These are phyloP conservation scores for Aspergillus sp. DNA, from an alignment of 2,329 filamentous ascomycete species.

Conservation along the genomic window DNA sequence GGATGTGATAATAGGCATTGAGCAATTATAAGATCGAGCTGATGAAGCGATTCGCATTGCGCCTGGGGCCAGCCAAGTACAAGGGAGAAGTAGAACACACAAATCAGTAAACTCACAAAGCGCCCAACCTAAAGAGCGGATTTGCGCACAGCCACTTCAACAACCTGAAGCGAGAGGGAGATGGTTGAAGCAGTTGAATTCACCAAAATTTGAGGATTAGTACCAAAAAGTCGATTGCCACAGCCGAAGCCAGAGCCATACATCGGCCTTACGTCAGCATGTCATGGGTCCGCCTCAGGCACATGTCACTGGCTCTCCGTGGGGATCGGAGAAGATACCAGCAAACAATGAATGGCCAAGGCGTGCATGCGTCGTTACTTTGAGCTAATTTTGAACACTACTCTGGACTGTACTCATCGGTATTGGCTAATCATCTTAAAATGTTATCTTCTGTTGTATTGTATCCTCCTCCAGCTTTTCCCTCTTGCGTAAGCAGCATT, in stretches of 20 bases:
- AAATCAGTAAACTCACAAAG: not conserved
- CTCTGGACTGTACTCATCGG: not conserved
- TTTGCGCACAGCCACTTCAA: not conserved
- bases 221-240: not conserved
- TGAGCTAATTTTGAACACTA: not conserved
- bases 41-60: not conserved
- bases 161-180: not conserved
- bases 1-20: not conserved
- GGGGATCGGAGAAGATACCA: not conserved
- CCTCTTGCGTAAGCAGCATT: conserved; percentile 4
- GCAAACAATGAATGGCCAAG: not conserved
- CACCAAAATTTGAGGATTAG: not conserved
- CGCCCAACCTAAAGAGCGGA: not conserved
- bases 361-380: not conserved
- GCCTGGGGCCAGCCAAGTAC: not conserved
- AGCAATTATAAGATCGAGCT: not conserved
- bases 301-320: not conserved
- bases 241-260: not conserved
- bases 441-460: not conserved
- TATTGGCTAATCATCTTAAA: not conserved
- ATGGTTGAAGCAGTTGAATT: not conserved
- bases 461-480: not conserved
- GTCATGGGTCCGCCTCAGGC: not conserved
- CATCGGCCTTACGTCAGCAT: not conserved
- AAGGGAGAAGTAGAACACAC: not conserved